A percentile compares a stretch with the other conserved stretches of the same genome.
phyloP scores from a whole-genome alignment of 768 basidiomycete species.

The Imleria badia region DNA sequence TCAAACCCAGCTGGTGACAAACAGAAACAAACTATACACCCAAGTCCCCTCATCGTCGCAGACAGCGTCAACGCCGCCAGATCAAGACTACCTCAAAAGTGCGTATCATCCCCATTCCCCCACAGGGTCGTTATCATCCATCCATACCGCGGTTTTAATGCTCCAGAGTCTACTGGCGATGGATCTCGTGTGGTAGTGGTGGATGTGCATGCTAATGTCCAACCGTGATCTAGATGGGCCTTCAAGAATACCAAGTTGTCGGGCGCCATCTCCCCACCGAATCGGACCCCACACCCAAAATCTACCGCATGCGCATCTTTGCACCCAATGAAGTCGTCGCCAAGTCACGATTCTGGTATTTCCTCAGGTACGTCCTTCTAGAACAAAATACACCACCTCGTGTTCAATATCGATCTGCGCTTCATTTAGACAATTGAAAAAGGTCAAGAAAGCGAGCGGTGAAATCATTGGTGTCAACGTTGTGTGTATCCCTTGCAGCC shows the following conservation, averaged over 20 bases:
- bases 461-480: slow-evolving; percentile 99
- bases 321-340: slow-evolving; percentile 98
- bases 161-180: slow-evolving; percentile 16
- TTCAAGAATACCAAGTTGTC: slow-evolving; percentile 94
- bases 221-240: slow-evolving; percentile 56
- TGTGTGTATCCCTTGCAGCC: slow-evolving; percentile 78
- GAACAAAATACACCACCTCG: not conserved
- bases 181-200: slow-evolving; percentile 28
- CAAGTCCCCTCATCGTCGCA: slow-evolving; percentile 22
- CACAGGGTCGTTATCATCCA: not conserved
- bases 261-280: slow-evolving; percentile 97
- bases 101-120: slow-evolving; percentile 12
- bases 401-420: not conserved
- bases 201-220: slow-evolving; percentile 22
- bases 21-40: slow-evolving; percentile 28
- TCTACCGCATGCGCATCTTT: slow-evolving; percentile 99
- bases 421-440: slow-evolving; percentile 79
- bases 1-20: slow-evolving; percentile 19
- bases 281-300: slow-evolving; percentile 91
- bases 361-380: slow-evolving; percentile 66
- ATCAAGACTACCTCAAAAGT: slow-evolving; percentile 29
- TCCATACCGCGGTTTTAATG: not conserved
- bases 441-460: slow-evolving; percentile 99
- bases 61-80: slow-evolving; percentile 30
- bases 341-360: slow-evolving; percentile 99